phyloP scores from a whole-genome alignment of 257 asterid genomes.

The Galeopsis tetrahit region DNA sequence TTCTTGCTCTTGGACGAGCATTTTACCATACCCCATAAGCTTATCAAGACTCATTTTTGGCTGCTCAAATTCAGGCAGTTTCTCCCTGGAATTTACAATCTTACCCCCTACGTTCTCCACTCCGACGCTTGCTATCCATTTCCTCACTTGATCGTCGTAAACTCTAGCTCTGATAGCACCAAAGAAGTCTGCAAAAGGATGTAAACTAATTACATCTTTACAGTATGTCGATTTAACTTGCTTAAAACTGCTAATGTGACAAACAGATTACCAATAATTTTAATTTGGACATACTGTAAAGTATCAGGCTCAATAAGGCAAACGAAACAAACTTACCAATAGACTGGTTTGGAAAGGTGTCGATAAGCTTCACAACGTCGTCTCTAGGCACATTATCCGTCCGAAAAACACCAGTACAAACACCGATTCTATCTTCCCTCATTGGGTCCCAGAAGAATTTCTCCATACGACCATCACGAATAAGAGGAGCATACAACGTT shows the following conservation, averaged over 20 bases:
- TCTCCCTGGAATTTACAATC: constrained; percentile 57
- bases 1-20: constrained; percentile 61
- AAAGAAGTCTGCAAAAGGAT: constrained; percentile 47
- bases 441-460: constrained; percentile 63
- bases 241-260: neutral
- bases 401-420: constrained; percentile 51
- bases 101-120: constrained; percentile 49
- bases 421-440: constrained; percentile 54
- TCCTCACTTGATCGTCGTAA: constrained; percentile 58
- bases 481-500: constrained; percentile 61
- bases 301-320: neutral
- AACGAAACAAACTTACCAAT: constrained; percentile 40
- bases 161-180: constrained; percentile 63
- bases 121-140: constrained; percentile 53
- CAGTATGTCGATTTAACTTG: no score
- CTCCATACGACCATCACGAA: constrained; percentile 69
- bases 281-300: neutral
- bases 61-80: constrained; percentile 50
- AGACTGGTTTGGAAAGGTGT: constrained; percentile 55
- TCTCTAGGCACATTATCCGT: constrained; percentile 37
- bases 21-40: constrained; percentile 48
- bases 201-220: neutral
- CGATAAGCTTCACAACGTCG: constrained; percentile 44
- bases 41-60: constrained; percentile 47
- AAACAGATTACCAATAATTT: neutral